Evolutionary conservation across 192 early-diverging fungal genomes (phyloP).

Genomic region (Nowakowskiella sp.): DNA sequence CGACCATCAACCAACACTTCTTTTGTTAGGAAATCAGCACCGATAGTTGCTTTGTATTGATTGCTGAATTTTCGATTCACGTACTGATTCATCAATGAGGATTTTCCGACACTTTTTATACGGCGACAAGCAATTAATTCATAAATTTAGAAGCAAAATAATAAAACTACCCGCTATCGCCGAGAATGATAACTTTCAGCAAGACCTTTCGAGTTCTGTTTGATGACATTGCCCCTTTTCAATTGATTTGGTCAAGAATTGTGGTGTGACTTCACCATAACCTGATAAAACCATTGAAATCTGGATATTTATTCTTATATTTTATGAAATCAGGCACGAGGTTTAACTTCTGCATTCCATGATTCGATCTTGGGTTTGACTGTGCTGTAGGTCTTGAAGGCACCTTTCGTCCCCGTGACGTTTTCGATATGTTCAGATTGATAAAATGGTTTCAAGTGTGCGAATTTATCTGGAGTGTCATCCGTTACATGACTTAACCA

Average conservation of each 20-base stretch:
- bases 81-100: constrained; percentile 99
- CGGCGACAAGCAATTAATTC: not conserved
- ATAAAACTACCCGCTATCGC: constrained; percentile 69
- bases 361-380: constrained; percentile 31
- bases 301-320: too few relatives aligned
- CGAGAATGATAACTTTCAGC: constrained; percentile 72
- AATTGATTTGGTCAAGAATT: too few relatives aligned
- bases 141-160: not conserved
- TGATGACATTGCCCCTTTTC: too few relatives aligned
- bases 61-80: constrained; percentile 93
- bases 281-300: too few relatives aligned
- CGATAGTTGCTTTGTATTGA: constrained; percentile 99
- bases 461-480: constrained; percentile 32
- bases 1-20: constrained; percentile 89
- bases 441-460: constrained; percentile 39
- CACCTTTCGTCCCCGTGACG: constrained; percentile 35
- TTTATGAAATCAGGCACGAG: too few relatives aligned
- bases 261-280: too few relatives aligned
- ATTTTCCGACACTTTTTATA: constrained; percentile 77
- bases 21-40: constrained; percentile 98
- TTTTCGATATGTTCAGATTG: constrained; percentile 24
- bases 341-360: constrained; percentile 29
- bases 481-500: constrained; percentile 48
- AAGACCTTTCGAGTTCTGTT: constrained; percentile 21
- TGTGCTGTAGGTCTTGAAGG: constrained; percentile 46